A percentile compares a stretch with the other conserved stretches of the same genome.
phyloP scores from a whole-genome alignment of 495 filamentous ascomycete species.

The Penicillium cinerascens region DNA sequence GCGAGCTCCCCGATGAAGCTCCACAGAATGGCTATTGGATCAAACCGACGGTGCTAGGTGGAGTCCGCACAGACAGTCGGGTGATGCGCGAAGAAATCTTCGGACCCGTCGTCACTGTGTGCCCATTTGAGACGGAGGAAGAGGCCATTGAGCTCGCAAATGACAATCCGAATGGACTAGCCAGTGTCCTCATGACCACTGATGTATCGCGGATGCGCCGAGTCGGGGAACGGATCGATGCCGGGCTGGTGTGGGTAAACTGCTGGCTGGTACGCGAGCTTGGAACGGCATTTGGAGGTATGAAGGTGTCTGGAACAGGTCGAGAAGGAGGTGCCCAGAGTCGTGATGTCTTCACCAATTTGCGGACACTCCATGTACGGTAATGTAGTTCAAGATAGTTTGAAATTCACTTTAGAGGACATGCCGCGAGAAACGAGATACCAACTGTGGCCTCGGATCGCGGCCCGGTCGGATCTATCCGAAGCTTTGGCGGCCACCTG shows the following conservation, averaged over 20 bases:
- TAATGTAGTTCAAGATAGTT: not conserved
- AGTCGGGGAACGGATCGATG: conserved; percentile 15
- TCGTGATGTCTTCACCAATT: conserved; percentile 17
- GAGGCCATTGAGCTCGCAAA: conserved; percentile 50
- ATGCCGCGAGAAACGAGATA: too few species aligned
- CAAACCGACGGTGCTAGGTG: conserved; percentile 45
- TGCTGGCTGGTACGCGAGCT: conserved; percentile 16
- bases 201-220: conserved; percentile 15
- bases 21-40: conserved; percentile 37
- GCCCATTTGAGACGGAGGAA: conserved; percentile 52
- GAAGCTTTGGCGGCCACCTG: not conserved
- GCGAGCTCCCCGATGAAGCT: conserved; percentile 2
- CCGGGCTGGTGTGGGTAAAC: conserved; percentile 22
- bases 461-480: conserved; percentile 7
- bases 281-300: conserved; percentile 21
- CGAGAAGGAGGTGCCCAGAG: conserved; percentile 18
- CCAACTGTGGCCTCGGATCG: not conserved
- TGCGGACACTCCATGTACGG: conserved; percentile 18
- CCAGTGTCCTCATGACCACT: conserved; percentile 12
- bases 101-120: conserved; percentile 47
- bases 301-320: conserved; percentile 18
- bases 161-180: conserved; percentile 42
- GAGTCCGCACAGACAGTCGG: conserved; percentile 8
- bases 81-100: conserved; percentile 52
- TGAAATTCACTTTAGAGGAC: too few species aligned